Conservation (phyloP, 73 alveolate species). For the Paramecium octaurelia region DNA sequence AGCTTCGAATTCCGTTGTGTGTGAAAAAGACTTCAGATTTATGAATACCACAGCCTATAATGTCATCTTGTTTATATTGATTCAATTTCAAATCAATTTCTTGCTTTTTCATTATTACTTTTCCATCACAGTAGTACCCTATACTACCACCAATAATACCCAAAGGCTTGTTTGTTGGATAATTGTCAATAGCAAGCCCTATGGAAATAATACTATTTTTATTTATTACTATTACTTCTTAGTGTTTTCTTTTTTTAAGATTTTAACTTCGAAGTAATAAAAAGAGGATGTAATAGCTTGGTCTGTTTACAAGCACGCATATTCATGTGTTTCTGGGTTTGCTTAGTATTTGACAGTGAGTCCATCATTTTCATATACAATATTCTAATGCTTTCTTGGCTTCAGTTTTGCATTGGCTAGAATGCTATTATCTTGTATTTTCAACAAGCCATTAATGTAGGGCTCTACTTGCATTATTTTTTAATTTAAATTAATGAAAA, state of each 20-base stretch:
- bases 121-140: neutral
- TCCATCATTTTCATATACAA: neutral
- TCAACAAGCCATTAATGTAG: neutral
- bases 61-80: neutral
- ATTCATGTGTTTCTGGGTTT: neutral
- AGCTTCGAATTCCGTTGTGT: neutral
- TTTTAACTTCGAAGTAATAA: slow-evolving; percentile 31
- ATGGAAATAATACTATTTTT: neutral
- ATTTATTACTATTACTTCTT: neutral
- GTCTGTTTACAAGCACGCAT: neutral
- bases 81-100: neutral
- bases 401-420: neutral
- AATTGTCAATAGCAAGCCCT: neutral
- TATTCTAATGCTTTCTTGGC: neutral
- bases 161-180: neutral
- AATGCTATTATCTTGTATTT: neutral
- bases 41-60: slow-evolving; percentile 22
- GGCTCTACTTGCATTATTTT: neutral
- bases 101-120: neutral
- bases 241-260: neutral
- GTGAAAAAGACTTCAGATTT: slow-evolving; percentile 1
- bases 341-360: neutral
- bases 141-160: neutral
- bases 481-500: neutral
- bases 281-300: neutral